A percentile compares a stretch with the other conserved stretches of the same genome.
Evolutionary conservation across 176 grass and related monocot species (phyloP).

Genomic region (Musa acuminata): DNA sequence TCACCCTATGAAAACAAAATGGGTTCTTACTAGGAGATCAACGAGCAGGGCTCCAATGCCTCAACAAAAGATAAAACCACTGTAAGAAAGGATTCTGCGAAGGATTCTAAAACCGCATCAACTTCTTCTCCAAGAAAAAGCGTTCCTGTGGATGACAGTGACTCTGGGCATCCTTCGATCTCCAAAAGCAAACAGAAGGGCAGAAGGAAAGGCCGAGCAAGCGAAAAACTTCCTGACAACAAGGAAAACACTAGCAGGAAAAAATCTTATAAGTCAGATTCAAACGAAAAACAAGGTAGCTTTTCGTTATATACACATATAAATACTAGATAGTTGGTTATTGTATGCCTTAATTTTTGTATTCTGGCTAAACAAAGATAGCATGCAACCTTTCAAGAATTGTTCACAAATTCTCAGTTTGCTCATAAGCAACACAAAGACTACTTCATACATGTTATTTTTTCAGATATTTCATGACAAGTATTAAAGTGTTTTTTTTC

Average conservation of each 20-base stretch:
- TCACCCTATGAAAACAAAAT: conserved; percentile 35
- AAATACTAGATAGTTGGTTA: background rate
- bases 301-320: background rate
- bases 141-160: background rate
- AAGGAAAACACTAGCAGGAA: conserved; percentile 33
- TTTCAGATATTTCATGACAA: no score
- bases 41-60: conserved; percentile 37
- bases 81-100: conserved; percentile 28
- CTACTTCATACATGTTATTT: no score
- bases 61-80: conserved; percentile 28
- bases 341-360: background rate
- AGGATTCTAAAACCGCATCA: conserved; percentile 20
- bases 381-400: no score
- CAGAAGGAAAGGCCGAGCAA: conserved; percentile 42
- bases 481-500: no score
- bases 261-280: conserved; percentile 23
- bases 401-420: no score
- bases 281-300: conserved; percentile 61
- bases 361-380: no score
- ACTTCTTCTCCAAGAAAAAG: conserved; percentile 9
- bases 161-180: conserved; percentile 10
- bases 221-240: conserved; percentile 9
- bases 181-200: conserved; percentile 46
- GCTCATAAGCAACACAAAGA: no score
- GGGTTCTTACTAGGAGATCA: conserved; percentile 25